These are phyloP conservation scores for Lathyrus tuberosus DNA, from an alignment of 306 rosid species.

Conservation along the genomic window DNA sequence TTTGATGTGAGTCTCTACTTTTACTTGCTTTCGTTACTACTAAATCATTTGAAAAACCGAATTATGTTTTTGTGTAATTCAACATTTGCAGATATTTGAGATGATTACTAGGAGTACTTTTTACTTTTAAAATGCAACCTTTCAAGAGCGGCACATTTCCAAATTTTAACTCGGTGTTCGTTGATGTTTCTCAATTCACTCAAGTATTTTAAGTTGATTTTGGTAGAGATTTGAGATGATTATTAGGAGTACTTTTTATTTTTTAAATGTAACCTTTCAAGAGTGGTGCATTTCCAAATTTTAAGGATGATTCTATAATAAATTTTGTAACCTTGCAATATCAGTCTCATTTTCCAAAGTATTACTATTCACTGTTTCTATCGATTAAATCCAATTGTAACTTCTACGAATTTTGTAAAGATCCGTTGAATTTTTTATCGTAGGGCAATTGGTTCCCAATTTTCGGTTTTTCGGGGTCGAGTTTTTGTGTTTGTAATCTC, in stretches of 20 bases:
- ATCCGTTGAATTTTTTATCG: too few species aligned
- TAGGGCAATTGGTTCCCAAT: too few species aligned
- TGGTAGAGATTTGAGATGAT: constrained; percentile 30
- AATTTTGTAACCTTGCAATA: constrained; percentile 5
- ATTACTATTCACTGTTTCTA: constrained; percentile 22
- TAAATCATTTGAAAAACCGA: constrained; percentile 5
- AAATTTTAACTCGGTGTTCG: too few species aligned
- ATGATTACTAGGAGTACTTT: too few species aligned
- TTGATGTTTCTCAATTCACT: constrained; percentile 29
- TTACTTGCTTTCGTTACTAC: constrained; percentile 19
- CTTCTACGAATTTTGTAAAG: too few species aligned
- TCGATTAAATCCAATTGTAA: too few species aligned
- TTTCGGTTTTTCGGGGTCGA: too few species aligned
- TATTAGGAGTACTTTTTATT: constrained; percentile 21
- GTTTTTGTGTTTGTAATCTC: too few species aligned
- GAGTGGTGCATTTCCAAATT: too few species aligned
- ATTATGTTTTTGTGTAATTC: constrained; percentile 27
- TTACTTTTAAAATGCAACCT: too few species aligned
- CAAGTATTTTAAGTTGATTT: constrained; percentile 24
- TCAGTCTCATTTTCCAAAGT: constrained; percentile 24
- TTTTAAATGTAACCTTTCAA: constrained; percentile 6
- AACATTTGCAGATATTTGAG: not conserved
- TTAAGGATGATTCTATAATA: not conserved
- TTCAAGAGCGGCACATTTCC: too few species aligned
- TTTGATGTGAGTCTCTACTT: constrained; percentile 63